Evolutionary conservation across 495 filamentous ascomycete genomes (phyloP).

Genomic region (Penicillium atrosanguineum): DNA sequence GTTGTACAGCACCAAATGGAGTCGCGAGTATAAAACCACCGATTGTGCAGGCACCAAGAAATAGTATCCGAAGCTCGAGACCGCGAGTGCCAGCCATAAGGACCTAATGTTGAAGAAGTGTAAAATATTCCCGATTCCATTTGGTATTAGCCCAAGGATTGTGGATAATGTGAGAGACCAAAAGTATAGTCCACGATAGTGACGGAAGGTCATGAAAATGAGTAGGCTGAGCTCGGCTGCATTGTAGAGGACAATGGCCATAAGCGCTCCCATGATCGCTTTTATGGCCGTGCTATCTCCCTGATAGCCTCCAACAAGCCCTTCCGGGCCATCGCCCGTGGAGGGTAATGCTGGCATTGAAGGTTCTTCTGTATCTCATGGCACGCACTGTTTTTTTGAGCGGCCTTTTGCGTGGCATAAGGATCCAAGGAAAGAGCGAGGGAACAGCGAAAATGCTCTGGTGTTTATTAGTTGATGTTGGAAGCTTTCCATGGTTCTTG

Average conservation of each 20-base stretch:
- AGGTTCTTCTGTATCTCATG: neutral
- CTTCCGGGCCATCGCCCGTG: slow-evolving; percentile 1
- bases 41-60: slow-evolving; percentile 46
- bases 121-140: slow-evolving; percentile 41
- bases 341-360: neutral
- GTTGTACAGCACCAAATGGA: slow-evolving; percentile 43
- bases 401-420: no score
- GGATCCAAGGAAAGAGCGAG: no score
- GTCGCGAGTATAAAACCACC: slow-evolving; percentile 44
- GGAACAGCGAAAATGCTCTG: no score
- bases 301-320: slow-evolving; percentile 4
- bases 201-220: slow-evolving; percentile 38
- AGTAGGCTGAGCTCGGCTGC: slow-evolving; percentile 35
- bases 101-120: slow-evolving; percentile 36
- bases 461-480: no score
- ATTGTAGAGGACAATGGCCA: slow-evolving; percentile 22
- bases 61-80: slow-evolving; percentile 45
- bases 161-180: slow-evolving; percentile 35
- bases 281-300: slow-evolving; percentile 4
- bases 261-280: neutral
- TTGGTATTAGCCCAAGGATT: slow-evolving; percentile 40
- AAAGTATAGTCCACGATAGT: slow-evolving; percentile 39
- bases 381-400: no score
- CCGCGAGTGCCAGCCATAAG: slow-evolving; percentile 27
- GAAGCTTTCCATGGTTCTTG: no score